Evolutionary conservation across 192 early-diverging fungal genomes (phyloP), one percentile per base, ranked within the genome.

Genomic region (Gigaspora rosea): DNA sequence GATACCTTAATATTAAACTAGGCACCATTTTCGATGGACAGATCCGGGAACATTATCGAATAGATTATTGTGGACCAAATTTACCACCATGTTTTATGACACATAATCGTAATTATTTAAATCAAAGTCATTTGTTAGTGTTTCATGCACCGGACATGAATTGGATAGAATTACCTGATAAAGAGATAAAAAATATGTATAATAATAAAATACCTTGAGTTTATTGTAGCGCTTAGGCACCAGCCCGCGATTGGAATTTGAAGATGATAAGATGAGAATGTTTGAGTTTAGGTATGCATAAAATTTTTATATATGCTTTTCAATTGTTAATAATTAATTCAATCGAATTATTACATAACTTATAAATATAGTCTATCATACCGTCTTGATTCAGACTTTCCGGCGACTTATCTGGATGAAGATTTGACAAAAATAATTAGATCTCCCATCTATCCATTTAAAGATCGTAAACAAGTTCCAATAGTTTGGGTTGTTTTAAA

Each of bases 401-500:
- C 66, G 41, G 33, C 0, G 1, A 5, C 33, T 47, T 68, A 68
- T 33, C 41, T 32, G 12, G 66, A 36, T 8, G 33, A n/a, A 6
- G 41, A 68, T 18, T 32, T 68, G 11, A 68, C 18, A 41, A 36
- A 10, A 68, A 68, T 33, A 36, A 13, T 68, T 68, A 68, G 16
- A 46, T 15, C 66, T 20, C 41, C 66, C 16, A 41, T 33, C 8
- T 47, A 32, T 68, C 41, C 41, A 46, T 33, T 33, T 16, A 49
- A 68, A 41, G 41, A 20, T 49, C 52, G 52, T 54, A 54, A 54
- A 54, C 11, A 54, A 54, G 82, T 73, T 8, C 82, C 82, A 0
- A 57, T 83, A 33, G 82, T 76, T 16, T 83, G 79, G 82, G 64
- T 83, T 46, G 78, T 75, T 18, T 78, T 75, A 49, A 78, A 67